Evolutionary conservation across 352 stramenopile species (phyloP).

Genomic region (Thalassiosira hispida): DNA sequence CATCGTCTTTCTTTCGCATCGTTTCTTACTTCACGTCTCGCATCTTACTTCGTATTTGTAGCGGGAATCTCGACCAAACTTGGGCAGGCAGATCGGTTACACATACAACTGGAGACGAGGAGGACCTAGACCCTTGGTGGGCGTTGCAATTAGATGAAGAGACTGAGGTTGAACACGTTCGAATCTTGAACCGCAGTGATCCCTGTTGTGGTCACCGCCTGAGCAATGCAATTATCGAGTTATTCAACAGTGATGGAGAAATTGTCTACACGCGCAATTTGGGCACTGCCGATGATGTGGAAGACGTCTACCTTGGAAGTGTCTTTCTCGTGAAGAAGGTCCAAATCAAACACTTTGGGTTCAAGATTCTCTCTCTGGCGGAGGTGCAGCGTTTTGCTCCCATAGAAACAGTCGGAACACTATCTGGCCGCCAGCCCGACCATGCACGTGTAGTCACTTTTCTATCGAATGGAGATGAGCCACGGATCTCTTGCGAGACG

Average conservation of each 20-base stretch:
- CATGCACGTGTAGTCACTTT: constrained; percentile 4
- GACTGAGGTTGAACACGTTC: constrained; percentile 6
- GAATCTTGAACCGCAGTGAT: constrained; percentile 6
- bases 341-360: constrained; percentile 4
- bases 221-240: constrained; percentile 1
- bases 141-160: constrained; percentile 2
- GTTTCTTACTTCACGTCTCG: background rate
- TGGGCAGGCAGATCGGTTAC: constrained; percentile 4
- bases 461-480: background rate
- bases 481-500: constrained; percentile 7
- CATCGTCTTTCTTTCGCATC: constrained; percentile 1
- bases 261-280: constrained; percentile 5
- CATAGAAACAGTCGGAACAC: background rate
- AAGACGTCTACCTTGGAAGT: constrained; percentile 8
- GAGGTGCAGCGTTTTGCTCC: constrained; percentile 5
- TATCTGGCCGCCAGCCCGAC: constrained; percentile 5
- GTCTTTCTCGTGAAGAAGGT: constrained; percentile 11
- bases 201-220: constrained; percentile 6
- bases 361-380: constrained; percentile 10
- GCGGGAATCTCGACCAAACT: constrained; percentile 4
- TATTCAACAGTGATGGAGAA: background rate
- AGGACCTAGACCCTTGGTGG: constrained; percentile 7
- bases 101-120: constrained; percentile 1
- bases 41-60: constrained; percentile 4
- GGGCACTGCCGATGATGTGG: constrained; percentile 9